Base-by-base conservation (phyloP, 306 rosid species). In the Vigna nakashimae region DNA sequence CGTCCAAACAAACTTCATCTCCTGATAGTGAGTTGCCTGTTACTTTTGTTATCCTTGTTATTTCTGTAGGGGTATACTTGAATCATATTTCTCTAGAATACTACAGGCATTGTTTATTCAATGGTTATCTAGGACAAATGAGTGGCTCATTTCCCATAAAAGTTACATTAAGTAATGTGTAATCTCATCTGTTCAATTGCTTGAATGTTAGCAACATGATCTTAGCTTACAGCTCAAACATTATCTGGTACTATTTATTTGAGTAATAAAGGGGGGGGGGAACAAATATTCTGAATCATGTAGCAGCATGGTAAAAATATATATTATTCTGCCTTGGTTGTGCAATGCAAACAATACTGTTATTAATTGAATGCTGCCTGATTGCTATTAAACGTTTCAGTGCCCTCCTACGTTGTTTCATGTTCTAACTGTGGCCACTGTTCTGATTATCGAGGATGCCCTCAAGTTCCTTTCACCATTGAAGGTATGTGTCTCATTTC, bases 371-470 rank as follows among this genome's bases (percentile, higher is more conserved):
- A 18, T 64, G 26, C 53, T 46, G 50, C 2, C 58, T 55, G 34
- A 56, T 56, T 14, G 30, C 60, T 73, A 18, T 50, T 69, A 32
- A 45, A 68, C 57, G 4, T 68, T 68, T 69, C 91, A 95, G 99
- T 92, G 94, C 98, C 99, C 78, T 95, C 99, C 32, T 91, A 82
- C 84, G 26, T 84, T 68, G 74, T 92, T 73, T 69, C 91, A 51
- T 95, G 99, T 86, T 66, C 85, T 71, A 95, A 95, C 59, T 92
- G 99, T 70, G 99, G 97, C 81, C 98, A 95, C 56, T 95, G 98
- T 76, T 86, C 92, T 22, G 98, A 92, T 81, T n/a, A 88, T 73
- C 88, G 98, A 74, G 99, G 99, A 73, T 95, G 99, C 78, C 99
- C 98, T 63, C 99, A 95, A 69, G 46, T 75, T 78, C 98, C 93